Base-by-base conservation (phyloP, 306 rosid genomes). In the Lathyrus oleraceus region DNA sequence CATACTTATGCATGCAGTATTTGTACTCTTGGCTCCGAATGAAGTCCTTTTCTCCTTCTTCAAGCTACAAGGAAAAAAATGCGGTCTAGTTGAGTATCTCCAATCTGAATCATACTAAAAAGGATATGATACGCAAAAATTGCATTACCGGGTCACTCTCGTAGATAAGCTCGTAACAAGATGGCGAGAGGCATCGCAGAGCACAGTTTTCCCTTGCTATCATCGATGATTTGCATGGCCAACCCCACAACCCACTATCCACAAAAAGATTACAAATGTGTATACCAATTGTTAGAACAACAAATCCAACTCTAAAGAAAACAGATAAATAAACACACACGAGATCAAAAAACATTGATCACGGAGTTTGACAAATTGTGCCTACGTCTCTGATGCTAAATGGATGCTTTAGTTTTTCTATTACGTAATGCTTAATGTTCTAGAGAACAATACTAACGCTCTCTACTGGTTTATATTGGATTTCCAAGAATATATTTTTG, bases 21-120 rank as follows among this genome's bases (percentile, higher is more conserved):
- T 93, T 90, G 81, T 66, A 90, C 84, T 93, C 95, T 79, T 90
- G 97, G 71, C 96, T 67, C 56, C 98, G 88, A 72, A 60, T 12
- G 8, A 82, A 82, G 81, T 93, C 98, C 67, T 90, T 93, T 75
- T 90, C 98, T 76, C 98, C 98, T 72, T 90, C 98, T 76, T 93
- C 98, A 11, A 90, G 97, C 98, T 93, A 76, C 82, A 85, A 75
- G 5, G 21, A 39, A 51, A 32, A 32, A 68, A 47, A 32, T 6
- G 54, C 48, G 77, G 53, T 6, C 21, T 56, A 64, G 65, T 67
- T 71, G 20, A 45, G 74, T 30, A 71, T 43, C 56, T 19, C 16
- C 28, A 57, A 75, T 30, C 21, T 51, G 21, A 58, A 71, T 27
- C n/a, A 21, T 17, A 49, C 21, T 11, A 67, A 38, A 78, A 27